Percentiles rank a stretch among this genome's conserved stretches.
Conservation (phyloP, 1,284 basidiomycete genomes). For the Inonotus obliquus region DNA sequence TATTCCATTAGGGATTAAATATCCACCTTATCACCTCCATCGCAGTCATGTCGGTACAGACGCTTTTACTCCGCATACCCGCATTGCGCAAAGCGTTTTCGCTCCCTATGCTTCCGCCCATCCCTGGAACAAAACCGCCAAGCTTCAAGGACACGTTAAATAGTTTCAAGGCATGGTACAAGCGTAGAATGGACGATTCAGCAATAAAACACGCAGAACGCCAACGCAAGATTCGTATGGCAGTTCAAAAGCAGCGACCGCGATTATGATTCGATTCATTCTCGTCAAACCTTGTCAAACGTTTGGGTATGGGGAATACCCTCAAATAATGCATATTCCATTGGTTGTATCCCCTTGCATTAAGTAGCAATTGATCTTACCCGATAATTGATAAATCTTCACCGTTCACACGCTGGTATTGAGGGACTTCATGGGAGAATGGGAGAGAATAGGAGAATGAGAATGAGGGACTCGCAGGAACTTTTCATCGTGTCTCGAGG, state of each 20-base stretch:
- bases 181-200: constrained; percentile 24
- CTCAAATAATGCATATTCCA: background rate
- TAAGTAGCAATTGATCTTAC: background rate
- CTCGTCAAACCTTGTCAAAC: background rate
- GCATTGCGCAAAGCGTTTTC: constrained; percentile 41
- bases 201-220: constrained; percentile 11
- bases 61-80: constrained; percentile 41
- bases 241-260: background rate
- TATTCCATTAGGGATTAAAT: constrained; percentile 48
- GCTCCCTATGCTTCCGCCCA: constrained; percentile 41
- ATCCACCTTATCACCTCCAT: constrained; percentile 54
- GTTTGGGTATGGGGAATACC: background rate
- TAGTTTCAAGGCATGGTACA: constrained; percentile 28
- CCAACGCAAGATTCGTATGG: constrained; percentile 10
- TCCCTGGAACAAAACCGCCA: constrained; percentile 22
- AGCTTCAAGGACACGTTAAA: constrained; percentile 29
- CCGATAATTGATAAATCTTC: background rate
- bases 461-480: background rate
- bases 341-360: background rate
- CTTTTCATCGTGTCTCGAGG: background rate
- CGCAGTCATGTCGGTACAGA: constrained; percentile 40
- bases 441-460: no score
- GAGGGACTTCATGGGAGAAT: background rate
- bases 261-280: no score
- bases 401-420: background rate